These are phyloP conservation scores for Leccinum sublutescens DNA, from an alignment of 768 basidiomycete species.

Conservation along the genomic window DNA sequence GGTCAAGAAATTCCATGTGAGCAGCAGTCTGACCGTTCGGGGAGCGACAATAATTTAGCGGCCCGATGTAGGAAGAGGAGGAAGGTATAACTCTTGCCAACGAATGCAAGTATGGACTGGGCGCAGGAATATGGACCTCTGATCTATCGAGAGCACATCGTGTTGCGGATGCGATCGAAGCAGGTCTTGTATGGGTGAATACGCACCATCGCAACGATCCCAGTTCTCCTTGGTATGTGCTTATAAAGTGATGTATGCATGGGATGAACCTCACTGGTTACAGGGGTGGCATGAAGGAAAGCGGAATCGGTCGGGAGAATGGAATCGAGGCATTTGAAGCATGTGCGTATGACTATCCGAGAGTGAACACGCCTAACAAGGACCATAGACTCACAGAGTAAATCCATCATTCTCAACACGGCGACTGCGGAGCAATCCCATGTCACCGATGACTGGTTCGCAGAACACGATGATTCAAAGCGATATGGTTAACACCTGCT, in stretches of 20 bases:
- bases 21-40: slow-evolving; percentile 23
- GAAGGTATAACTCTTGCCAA: slow-evolving; percentile 74
- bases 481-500: slow-evolving; percentile 57
- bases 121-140: slow-evolving; percentile 78
- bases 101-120: slow-evolving; percentile 75
- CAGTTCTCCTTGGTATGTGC: slow-evolving; percentile 73
- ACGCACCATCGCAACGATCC: slow-evolving; percentile 90
- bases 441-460: slow-evolving; percentile 75
- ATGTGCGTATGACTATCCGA: slow-evolving; percentile 44
- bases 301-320: slow-evolving; percentile 85
- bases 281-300: slow-evolving; percentile 90
- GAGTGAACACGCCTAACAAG: slow-evolving; percentile 2
- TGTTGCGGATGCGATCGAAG: slow-evolving; percentile 63
- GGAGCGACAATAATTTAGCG: not conserved
- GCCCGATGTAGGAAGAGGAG: slow-evolving; percentile 45
- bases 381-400: slow-evolving; percentile 74
- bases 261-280: slow-evolving; percentile 5
- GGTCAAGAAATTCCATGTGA: slow-evolving; percentile 51
- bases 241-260: not conserved
- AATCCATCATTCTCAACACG: slow-evolving; percentile 76
- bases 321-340: slow-evolving; percentile 78
- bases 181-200: slow-evolving; percentile 85
- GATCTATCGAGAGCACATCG: slow-evolving; percentile 75
- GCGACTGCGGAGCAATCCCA: slow-evolving; percentile 59
- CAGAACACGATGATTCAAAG: slow-evolving; percentile 47